Conservation (phyloP, 768 basidiomycete species). For the Boletus bicolor region DNA sequence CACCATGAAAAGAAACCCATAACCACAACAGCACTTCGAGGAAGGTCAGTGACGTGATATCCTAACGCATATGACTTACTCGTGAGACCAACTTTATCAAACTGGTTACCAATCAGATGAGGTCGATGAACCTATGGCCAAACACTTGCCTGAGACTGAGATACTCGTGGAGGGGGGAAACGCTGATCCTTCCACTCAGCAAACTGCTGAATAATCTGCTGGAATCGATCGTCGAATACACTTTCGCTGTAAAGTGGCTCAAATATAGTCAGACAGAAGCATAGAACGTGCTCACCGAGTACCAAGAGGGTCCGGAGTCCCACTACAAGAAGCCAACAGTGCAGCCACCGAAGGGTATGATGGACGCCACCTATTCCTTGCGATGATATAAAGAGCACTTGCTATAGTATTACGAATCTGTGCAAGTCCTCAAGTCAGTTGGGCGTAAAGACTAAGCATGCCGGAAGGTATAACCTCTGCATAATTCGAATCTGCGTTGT, state of each 20-base stretch:
- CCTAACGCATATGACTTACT: conserved; percentile 38
- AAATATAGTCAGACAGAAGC: background rate
- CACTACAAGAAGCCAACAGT: conserved; percentile 54
- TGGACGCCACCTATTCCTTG: conserved; percentile 65
- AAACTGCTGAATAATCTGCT: conserved; percentile 54
- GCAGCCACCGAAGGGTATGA: conserved; percentile 53
- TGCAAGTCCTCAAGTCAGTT: conserved; percentile 3
- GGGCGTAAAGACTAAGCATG: background rate
- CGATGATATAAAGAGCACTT: conserved; percentile 55
- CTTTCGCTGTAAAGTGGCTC: conserved; percentile 41
- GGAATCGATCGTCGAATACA: conserved; percentile 54
- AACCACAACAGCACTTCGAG: conserved; percentile 73
- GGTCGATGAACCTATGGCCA: background rate
- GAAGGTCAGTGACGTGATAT: conserved; percentile 15
- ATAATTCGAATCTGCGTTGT: conserved; percentile 77
- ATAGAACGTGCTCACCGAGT: conserved; percentile 44
- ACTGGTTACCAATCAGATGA: conserved; percentile 41
- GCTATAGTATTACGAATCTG: conserved; percentile 73
- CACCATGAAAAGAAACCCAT: conserved; percentile 71
- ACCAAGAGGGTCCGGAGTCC: conserved; percentile 53
- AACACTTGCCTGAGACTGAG: conserved; percentile 63
- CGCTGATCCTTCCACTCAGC: conserved; percentile 71
- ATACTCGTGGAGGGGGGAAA: conserved; percentile 81
- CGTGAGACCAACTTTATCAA: conserved; percentile 87
- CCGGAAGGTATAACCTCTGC: conserved; percentile 58